Base-by-base conservation (phyloP, 352 stramenopile species). In the Thraustotheca clavata region DNA sequence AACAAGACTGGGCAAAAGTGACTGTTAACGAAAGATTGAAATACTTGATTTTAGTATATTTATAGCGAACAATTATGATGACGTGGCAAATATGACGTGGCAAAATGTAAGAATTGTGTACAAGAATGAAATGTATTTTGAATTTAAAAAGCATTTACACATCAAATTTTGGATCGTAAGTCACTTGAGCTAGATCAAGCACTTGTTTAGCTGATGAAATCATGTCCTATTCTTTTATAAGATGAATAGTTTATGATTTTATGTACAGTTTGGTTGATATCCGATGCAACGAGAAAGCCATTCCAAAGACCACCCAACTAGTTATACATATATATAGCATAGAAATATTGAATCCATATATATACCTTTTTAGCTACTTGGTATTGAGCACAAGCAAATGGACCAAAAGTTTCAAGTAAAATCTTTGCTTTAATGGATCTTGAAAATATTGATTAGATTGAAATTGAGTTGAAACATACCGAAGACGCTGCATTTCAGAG, bases 401-500 rank as follows among this genome's bases (percentile, higher is more conserved):
- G 80, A 47, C 72, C 72, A 62, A 89, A 85, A 24, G 77, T 71
- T 3, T 77, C 72, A 26, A 71, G 69, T 46, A 89, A 29, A 3
- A 67, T 50, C 29, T 62, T 65, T 38, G 71, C 75, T 47, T 77
- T 86, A 38, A 78, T 68, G 14, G 48, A 36, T 2, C 76, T 83
- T 60, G 14, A 49, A 1, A 18, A 22, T 24, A 22, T 40, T 12
- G n/a, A 49, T 27, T 35, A 20, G 57, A 40, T 29, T 8, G 5
- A 33, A n/a, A 5, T 22, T 54, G 12, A 35, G 7, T 24, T 8
- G 43, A 26, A 16, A 33, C 60, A 31, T 69, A 80, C 67, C 70
- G 69, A 50, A 90, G 85, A 20, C 80, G 79, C 8, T 77, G 54
- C 43, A 86, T 83, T 66, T 88, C 80, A 40, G 86, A 79, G 6